Evolutionary conservation across 176 grass and related monocot genomes (phyloP), one percentile per base, ranked within the genome.

Genomic region (Eleusine indica): DNA sequence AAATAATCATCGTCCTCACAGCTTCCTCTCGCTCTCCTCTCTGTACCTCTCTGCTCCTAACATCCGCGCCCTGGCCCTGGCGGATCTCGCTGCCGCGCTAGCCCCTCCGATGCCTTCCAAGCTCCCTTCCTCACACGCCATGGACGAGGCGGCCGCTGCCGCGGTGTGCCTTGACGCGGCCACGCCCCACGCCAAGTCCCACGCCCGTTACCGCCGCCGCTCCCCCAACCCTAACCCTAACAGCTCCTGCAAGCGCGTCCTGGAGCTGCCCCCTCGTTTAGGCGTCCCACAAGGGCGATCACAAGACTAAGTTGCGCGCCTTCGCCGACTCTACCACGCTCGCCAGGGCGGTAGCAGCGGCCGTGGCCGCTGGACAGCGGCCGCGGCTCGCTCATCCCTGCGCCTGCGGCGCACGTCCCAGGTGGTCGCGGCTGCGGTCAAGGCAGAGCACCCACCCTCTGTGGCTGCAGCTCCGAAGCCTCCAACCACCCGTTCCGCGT

Each of bases 401-500:
- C 29, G 13, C 41, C 64, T 9, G 40, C 64, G 84, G 69, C 52
- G 46, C 66, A 48, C 49, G 30, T 57, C 73, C 1, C 57, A 8
- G 48, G 80, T 42, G 39, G 73, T 65, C 12, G 86, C 64, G 56
- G 76, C 91, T 43, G 87, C 93, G 25, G 62, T 95, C 77, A 87
- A 93, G 82, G 91, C 90, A 38, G 89, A 90, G 41, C 86, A 84
- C 77, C 91, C 89, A 86, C 87, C 92, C 4, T 67, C 89, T 22
- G 78, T 94, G 43, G 90, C 87, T 58, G 42, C 79, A 47, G 61
- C 66, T 56, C 60, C 87, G 21, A 87, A 88, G 70, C 89, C 87
- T 22, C 96, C 96, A 5, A 87, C 96, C 93, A 92, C 60, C 96
- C 96, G 54, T 96, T 90, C 79, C 89, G 96, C 63, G 88, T 99